phyloP scores from a whole-genome alignment of 2,329 filamentous ascomycete species.

The Byssoonygena ceratinophila region DNA sequence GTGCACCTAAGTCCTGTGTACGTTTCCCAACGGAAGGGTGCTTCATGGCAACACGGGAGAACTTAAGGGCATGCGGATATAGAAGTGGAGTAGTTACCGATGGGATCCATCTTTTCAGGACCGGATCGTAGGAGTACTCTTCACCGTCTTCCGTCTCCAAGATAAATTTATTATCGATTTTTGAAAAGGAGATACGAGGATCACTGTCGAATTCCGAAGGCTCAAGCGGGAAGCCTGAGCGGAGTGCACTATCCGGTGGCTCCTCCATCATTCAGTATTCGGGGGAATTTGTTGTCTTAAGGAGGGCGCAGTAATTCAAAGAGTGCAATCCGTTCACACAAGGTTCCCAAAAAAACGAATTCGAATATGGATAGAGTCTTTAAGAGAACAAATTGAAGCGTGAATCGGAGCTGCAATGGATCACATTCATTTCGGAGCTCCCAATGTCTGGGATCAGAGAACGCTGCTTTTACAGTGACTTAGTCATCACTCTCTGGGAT shows the following conservation, averaged over 20 bases:
- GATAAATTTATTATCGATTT: conserved; percentile 67
- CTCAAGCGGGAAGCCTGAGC: conserved; percentile 42
- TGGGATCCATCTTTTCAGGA: conserved; percentile 63
- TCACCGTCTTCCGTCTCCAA: conserved; percentile 74
- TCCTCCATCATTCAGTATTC: conserved; percentile 9
- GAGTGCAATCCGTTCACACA: too few relatives aligned
- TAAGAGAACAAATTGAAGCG: too few relatives aligned
- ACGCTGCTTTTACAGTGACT: neutral
- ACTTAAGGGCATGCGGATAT: neutral
- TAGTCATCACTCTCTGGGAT: too few relatives aligned
- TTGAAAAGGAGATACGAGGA: conserved; percentile 78
- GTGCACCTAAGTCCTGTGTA: neutral
- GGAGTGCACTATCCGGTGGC: conserved; percentile 2
- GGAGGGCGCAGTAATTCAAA: too few relatives aligned
- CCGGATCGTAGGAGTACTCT: conserved; percentile 72
- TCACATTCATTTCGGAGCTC: too few relatives aligned
- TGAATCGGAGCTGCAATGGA: too few relatives aligned
- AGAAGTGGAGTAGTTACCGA: conserved; percentile 33
- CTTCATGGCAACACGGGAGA: neutral
- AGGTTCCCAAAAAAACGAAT: too few relatives aligned
- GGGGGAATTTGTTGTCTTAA: neutral
- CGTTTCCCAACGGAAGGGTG: neutral
- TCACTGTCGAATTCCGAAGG: conserved; percentile 63
- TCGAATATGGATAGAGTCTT: too few relatives aligned
- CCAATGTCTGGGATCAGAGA: neutral